Base-by-base conservation (phyloP, 768 basidiomycete genomes). In the Phylloporus sp. region DNA sequence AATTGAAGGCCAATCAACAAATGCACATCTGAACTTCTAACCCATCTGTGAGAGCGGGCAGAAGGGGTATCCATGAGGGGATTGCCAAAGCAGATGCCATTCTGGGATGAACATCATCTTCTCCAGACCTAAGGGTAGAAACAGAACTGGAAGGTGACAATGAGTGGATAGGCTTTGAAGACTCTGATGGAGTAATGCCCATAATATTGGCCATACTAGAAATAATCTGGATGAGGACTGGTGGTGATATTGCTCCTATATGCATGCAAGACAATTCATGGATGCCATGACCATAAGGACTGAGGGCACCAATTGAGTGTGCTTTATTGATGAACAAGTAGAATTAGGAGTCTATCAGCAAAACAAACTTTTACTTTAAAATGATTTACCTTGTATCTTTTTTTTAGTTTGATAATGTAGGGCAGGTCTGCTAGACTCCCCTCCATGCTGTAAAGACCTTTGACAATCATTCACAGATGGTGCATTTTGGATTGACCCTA, bases 401-500 rank as follows among this genome's bases (percentile, higher is more conserved):
- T 77, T 75, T 96, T 98, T 42, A 99, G 75, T 54, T 87, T 85
- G 47, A 98, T 57, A 44, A 99, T 71, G 11, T 59, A 73, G 4
- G 94, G 96, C 34, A 99, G 61, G 63, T 97, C 81, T 29, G 87
- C 81, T 54, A 98, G 58, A 9, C 90, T 93, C n/a, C 96, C 96
- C 69, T 98, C 96, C 96, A 99, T 99, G 51, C 89, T 92, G 71
- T 91, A 98, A 35, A 99, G 67, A 3, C 96, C 96, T 64, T 99
- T 96, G 11, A 98, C 91, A 45, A 96, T 80, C 35, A 99, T 96
- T 96, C 96, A 98, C 11, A 95, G 95, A n/a, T 95, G 71, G 60
- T 98, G 96, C 0, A 92, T 96, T 71, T 93, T 86, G 5, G 95
- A 93, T 64, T 98, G 95, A 14, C 96, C 96, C 66, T 99, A 96